phyloP scores from a whole-genome alignment of 2,329 filamentous ascomycete species.

The Colletotrichum truncatum region DNA sequence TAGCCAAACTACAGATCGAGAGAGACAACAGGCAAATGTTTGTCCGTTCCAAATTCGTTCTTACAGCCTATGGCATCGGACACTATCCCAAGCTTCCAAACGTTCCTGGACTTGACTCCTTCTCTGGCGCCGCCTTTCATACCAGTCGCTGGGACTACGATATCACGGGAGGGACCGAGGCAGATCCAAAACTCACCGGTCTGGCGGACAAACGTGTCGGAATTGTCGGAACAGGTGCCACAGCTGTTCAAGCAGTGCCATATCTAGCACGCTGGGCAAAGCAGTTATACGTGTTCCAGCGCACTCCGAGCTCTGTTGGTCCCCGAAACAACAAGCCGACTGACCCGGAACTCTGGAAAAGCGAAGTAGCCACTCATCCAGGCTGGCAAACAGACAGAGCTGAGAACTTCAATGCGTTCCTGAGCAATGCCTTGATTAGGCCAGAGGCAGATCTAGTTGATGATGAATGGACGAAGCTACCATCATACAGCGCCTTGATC shows the following conservation, averaged over 20 bases:
- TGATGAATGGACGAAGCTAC: conserved; percentile 57
- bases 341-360: conserved; percentile 49
- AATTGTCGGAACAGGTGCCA: conserved; percentile 60
- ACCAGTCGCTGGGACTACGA: conserved; percentile 55
- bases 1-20: conserved; percentile 18
- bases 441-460: conserved; percentile 48
- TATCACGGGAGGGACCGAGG: conserved; percentile 49
- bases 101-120: conserved; percentile 47
- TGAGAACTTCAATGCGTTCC: conserved; percentile 51
- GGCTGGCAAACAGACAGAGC: conserved; percentile 58
- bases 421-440: conserved; percentile 46
- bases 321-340: conserved; percentile 48
- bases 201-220: conserved; percentile 56
- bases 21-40: conserved; percentile 38
- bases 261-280: conserved; percentile 55
- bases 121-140: conserved; percentile 53
- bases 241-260: conserved; percentile 54
- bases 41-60: conserved; percentile 48
- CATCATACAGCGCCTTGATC: conserved; percentile 47
- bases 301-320: conserved; percentile 56
- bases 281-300: conserved; percentile 62
- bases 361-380: conserved; percentile 39
- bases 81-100: conserved; percentile 52
- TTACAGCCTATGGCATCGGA: conserved; percentile 38
- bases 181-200: conserved; percentile 50